Conservation (phyloP, 208 protist species). For the Crithidia sp. region DNA sequence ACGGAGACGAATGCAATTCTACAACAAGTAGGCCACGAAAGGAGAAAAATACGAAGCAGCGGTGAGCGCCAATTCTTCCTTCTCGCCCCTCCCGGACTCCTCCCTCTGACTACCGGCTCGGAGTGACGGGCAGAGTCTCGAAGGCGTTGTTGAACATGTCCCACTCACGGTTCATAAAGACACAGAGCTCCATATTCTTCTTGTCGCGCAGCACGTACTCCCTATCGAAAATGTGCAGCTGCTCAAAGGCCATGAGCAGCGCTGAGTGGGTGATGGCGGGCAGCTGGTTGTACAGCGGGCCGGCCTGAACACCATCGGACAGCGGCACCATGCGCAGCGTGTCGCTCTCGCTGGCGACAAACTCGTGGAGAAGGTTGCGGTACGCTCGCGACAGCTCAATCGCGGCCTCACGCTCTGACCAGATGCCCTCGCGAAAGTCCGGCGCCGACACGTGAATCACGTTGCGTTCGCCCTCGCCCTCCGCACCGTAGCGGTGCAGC, state of each 20-base stretch:
- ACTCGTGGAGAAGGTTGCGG: conserved; percentile 89
- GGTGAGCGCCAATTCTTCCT: neutral
- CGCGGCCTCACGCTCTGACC: conserved; percentile 81
- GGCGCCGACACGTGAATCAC: conserved; percentile 84
- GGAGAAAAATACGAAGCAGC: neutral
- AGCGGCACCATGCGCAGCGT: conserved; percentile 82
- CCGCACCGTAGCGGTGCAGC: conserved; percentile 66
- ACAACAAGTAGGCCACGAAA: neutral
- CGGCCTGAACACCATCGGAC: conserved; percentile 61
- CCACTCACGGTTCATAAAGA: conserved; percentile 90
- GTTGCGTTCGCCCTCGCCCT: conserved; percentile 35
- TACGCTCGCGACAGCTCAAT: conserved; percentile 85
- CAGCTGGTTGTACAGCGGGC: conserved; percentile 80
- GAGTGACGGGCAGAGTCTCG: conserved; percentile 38
- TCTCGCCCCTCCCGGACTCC: conserved; percentile 11
- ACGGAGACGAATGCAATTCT: too few species aligned
- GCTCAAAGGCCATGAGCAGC: conserved; percentile 79
- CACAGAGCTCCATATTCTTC: conserved; percentile 82
- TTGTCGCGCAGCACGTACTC: conserved; percentile 76
- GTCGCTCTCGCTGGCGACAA: conserved; percentile 71
- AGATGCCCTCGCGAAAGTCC: conserved; percentile 83
- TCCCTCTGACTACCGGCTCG: conserved; percentile 6
- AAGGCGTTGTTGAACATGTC: conserved; percentile 84
- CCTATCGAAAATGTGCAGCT: conserved; percentile 80
- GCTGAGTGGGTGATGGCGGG: conserved; percentile 74